Evolutionary conservation across 2,329 filamentous ascomycete genomes (phyloP), one percentile per base, ranked within the genome.

Genomic region (Endoconidiophora laricicola): DNA sequence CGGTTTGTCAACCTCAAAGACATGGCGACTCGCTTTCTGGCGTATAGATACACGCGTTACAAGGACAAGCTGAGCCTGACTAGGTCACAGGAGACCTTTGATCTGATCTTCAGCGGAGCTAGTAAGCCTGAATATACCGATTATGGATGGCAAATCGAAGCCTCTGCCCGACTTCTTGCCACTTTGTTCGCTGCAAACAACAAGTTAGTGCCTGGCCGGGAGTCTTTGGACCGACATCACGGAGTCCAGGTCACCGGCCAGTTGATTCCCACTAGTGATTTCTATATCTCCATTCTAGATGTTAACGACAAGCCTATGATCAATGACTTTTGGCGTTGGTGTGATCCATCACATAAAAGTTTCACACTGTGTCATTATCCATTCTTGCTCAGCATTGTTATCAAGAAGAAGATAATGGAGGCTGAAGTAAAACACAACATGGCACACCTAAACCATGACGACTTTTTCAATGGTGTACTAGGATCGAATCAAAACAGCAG

Each of bases 341-440:
- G 26, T 33, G 87, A 94, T 60, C 73, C 76, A 3, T 81, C 75
- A 55, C 73, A 74, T 47, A 72, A 73, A 18, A 85, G 79, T 56
- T 94, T 94, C 60, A 76, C 84, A 0, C 94, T 95, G 60, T 94
- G 87, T 60, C 86, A 94, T 60, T 94, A 93, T 58, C 86, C 88
- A 0, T 93, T 94, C 59, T 80, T 94, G 57, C 70, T 95, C 39
- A 94, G 86, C 54, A 87, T 95, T 56, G 88, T 86, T 69, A 83
- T 87, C 24, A 95, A 95, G 64, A 94, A 91, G 52, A 82, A 82
- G 56, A 90, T 94, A 44, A 70, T 94, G 58, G 86, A 94, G 60
- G 77, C 93, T 58, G 88, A 95, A 63, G 85, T 86, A 6, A 78
- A 81, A 55, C 76, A 87, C 6, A 86, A 94, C 63, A 94, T 94